A percentile compares a stretch with the other conserved stretches of the same genome.
Conservation (phyloP, 2,329 filamentous ascomycete species). For the Sarocladiaceae sp. region DNA sequence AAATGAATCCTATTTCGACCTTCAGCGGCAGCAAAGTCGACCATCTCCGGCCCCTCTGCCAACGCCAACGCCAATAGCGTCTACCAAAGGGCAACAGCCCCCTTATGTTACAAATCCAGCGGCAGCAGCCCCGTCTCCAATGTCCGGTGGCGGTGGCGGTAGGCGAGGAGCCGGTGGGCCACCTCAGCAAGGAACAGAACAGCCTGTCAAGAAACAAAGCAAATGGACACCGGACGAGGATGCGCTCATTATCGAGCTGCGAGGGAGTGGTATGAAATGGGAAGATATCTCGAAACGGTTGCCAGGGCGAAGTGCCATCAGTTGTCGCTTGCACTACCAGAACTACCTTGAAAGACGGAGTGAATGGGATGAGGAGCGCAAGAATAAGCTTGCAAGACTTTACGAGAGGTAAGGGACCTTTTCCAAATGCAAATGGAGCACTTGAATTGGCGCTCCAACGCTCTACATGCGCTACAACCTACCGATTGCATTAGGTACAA, state of each 20-base stretch:
- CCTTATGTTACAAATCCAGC: conserved; percentile 16
- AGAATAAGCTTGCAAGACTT: conserved; percentile 89
- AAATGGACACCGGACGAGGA: conserved; percentile 97
- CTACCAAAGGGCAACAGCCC: conserved; percentile 17
- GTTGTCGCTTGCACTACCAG: conserved; percentile 90
- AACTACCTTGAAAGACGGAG: conserved; percentile 92
- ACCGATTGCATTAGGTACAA: no score
- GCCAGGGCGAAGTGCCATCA: conserved; percentile 86
- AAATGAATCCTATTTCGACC: conserved; percentile 49
- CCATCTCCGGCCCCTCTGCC: conserved; percentile 18
- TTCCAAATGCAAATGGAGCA: no score
- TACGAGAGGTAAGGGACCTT: conserved; percentile 96
- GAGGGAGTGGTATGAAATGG: conserved; percentile 94
- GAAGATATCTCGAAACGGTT: conserved; percentile 92
- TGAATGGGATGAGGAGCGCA: conserved; percentile 96
- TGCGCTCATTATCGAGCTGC: conserved; percentile 84
- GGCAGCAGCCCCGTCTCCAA: conserved; percentile 26
- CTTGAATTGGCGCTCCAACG: no score
- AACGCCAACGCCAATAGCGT: background rate
- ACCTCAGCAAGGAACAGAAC: conserved; percentile 48
- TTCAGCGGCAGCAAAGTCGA: conserved; percentile 22
- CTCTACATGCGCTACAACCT: no score
- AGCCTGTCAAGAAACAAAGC: conserved; percentile 86
- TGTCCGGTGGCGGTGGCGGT: conserved; percentile 18
- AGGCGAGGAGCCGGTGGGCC: conserved; percentile 20